Conservation (phyloP, 768 basidiomycete species). For the Arthromyces matolae region DNA sequence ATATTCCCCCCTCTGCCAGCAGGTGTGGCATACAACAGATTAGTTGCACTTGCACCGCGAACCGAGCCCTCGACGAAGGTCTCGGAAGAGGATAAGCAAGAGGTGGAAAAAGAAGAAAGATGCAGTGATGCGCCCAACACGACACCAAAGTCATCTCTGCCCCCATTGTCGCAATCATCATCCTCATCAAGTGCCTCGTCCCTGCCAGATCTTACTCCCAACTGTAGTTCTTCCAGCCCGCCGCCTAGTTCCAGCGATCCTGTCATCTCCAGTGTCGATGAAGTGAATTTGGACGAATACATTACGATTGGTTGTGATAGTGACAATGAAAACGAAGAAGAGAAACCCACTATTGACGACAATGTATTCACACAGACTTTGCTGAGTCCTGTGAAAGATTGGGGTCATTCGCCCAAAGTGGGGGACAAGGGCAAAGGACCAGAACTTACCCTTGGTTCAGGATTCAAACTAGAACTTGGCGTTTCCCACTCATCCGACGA, state of each 20-base stretch:
- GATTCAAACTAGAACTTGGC: constrained; percentile 35
- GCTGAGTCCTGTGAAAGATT: constrained; percentile 41
- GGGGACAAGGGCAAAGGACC: constrained; percentile 22
- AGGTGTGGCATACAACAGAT: constrained; percentile 31
- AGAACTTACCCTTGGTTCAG: constrained; percentile 31
- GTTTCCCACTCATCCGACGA: constrained; percentile 27
- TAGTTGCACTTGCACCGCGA: constrained; percentile 21
- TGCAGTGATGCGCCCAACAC: constrained; percentile 3
- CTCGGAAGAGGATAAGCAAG: neutral
- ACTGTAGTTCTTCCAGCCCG: constrained; percentile 63
- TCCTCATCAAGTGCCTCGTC: constrained; percentile 37
- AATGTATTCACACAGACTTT: constrained; percentile 32
- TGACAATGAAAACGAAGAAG: constrained; percentile 26
- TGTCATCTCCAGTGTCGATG: constrained; percentile 23
- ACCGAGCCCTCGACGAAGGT: constrained; percentile 24
- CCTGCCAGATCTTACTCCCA: constrained; percentile 62
- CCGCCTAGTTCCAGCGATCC: constrained; percentile 41
- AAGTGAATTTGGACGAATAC: constrained; percentile 14
- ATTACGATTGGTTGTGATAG: constrained; percentile 20
- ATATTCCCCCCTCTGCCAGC: constrained; percentile 74
- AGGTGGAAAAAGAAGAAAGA: constrained; percentile 5
- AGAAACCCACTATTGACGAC: constrained; percentile 23
- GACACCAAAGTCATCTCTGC: constrained; percentile 9
- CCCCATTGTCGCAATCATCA: constrained; percentile 18
- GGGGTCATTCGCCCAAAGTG: constrained; percentile 34